Evolutionary conservation across 352 stramenopile genomes (phyloP), one percentile per base, ranked within the genome.

Genomic region (Phytopythium litorale): DNA sequence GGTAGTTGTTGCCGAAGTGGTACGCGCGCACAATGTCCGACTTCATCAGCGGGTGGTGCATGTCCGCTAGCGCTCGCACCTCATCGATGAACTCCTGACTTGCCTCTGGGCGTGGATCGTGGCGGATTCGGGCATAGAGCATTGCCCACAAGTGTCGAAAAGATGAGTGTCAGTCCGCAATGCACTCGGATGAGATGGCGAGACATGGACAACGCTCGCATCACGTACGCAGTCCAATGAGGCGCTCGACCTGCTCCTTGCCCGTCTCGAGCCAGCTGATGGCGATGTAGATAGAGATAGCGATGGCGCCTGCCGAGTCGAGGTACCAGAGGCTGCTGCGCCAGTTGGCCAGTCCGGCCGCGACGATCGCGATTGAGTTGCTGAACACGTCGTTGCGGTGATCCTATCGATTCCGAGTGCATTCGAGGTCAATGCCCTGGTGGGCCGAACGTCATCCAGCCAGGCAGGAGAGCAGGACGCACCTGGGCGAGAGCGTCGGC

Each of bases 331-430:
- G 68, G 46, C 76, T 72, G n/a, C 66, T 71, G 33, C 79, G 74
- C 65, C 66, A 81, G 66, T 95, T 76, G 3, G 84, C 66, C 18
- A 89, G 59, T 23, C 87, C 70, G 4, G 83, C 90, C 45, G 95
- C 96, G 11, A 89, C 63, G 5, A 98, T 87, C 3, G 96, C 96
- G 2, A 98, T 85, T 11, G 67, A 75, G 62, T 99, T 99, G 68
- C 81, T 97, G 25, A 98, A 87, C 46, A 96, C 92, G 71, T 99
- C 97, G 75, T 99, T 99, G 66, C 92, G 96, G 65, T 99, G 97
- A 79, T 99, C 97, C 86, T 98, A 75, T 40, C 19, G 66, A 64
- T 28, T 55, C 42, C 45, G 30, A 38, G 35, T 38, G n/a, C 33
- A 25, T 65, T 30, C 28, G 38, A 63, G 23, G 15, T 16, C 45